A percentile compares a stretch with the other conserved stretches of the same genome.
These are phyloP conservation scores for Pseudevernia furfuracea DNA, from an alignment of 495 filamentous ascomycete genomes.

Conservation along the genomic window DNA sequence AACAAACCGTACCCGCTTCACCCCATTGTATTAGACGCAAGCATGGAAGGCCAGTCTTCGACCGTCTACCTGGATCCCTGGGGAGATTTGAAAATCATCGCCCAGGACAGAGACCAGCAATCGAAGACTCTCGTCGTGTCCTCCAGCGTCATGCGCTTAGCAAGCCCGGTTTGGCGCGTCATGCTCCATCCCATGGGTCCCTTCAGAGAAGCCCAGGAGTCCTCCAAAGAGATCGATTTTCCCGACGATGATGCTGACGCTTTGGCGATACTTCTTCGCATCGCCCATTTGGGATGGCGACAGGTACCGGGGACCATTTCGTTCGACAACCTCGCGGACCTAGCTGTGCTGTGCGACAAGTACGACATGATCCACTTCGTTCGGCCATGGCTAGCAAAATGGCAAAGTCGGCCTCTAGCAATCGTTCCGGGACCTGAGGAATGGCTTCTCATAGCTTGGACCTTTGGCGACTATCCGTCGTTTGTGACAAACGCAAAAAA, in stretches of 20 bases:
- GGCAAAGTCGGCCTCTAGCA: neutral
- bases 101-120: neutral
- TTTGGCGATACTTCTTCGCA: constrained; percentile 4
- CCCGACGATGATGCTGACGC: constrained; percentile 4
- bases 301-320: neutral
- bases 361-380: constrained; percentile 6
- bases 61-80: neutral
- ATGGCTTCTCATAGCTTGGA: constrained; percentile 11
- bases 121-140: neutral
- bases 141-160: constrained; percentile 1
- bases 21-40: neutral
- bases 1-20: too few species aligned
- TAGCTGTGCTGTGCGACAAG: constrained; percentile 5
- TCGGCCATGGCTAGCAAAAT: neutral
- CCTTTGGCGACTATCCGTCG: neutral
- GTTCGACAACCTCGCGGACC: neutral
- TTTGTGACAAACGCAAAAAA: neutral
- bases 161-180: constrained; percentile 8
- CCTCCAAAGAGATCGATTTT: neutral
- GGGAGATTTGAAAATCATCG: neutral
- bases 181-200: constrained; percentile 8
- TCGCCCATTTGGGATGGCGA: constrained; percentile 10
- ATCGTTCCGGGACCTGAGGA: neutral
- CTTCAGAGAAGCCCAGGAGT: constrained; percentile 1
- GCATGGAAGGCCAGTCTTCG: neutral